These are phyloP conservation scores for Paraphaeosphaeria sporulosa DNA, from an alignment of 2,329 filamentous ascomycete genomes.

Conservation along the genomic window DNA sequence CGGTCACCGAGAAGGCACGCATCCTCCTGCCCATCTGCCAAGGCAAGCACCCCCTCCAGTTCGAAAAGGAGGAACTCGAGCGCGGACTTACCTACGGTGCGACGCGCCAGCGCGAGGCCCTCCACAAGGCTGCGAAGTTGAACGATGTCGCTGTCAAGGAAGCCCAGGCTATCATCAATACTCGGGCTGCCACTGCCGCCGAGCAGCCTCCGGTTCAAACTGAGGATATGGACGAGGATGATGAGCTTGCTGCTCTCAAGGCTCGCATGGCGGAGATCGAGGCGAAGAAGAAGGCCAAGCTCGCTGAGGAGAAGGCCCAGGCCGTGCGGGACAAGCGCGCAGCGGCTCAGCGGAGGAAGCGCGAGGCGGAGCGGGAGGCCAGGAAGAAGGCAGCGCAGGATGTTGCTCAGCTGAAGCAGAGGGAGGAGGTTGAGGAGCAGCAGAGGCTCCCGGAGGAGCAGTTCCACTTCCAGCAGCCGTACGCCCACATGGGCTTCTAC, in stretches of 20 bases:
- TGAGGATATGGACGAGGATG: background rate
- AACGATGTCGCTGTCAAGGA: background rate
- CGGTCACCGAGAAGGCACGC: slow-evolving; percentile 24
- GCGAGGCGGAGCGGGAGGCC: background rate
- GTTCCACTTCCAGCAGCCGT: background rate
- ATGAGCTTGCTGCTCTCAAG: background rate
- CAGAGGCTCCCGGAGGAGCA: too few species aligned
- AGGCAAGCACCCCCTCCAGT: slow-evolving; percentile 25
- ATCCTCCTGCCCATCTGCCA: slow-evolving; percentile 29
- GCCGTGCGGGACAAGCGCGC: background rate
- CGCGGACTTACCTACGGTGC: slow-evolving; percentile 14
- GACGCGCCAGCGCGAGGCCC: slow-evolving; percentile 27
- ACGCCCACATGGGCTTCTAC: background rate
- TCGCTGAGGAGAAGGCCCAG: background rate
- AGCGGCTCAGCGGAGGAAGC: background rate
- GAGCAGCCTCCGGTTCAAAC: background rate
- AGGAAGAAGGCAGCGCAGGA: background rate
- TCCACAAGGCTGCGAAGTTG: slow-evolving; percentile 19
- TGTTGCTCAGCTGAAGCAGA: background rate
- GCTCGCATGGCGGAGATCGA: background rate
- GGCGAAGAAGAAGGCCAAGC: background rate
- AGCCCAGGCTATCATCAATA: too few species aligned
- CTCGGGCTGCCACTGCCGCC: background rate
- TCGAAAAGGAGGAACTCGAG: slow-evolving; percentile 6
- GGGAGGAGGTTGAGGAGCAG: background rate